A percentile compares a stretch with the other conserved stretches of the same genome.
phyloP scores from a whole-genome alignment of 2,329 filamentous ascomycete species.

The Dothideomycetes sp. region DNA sequence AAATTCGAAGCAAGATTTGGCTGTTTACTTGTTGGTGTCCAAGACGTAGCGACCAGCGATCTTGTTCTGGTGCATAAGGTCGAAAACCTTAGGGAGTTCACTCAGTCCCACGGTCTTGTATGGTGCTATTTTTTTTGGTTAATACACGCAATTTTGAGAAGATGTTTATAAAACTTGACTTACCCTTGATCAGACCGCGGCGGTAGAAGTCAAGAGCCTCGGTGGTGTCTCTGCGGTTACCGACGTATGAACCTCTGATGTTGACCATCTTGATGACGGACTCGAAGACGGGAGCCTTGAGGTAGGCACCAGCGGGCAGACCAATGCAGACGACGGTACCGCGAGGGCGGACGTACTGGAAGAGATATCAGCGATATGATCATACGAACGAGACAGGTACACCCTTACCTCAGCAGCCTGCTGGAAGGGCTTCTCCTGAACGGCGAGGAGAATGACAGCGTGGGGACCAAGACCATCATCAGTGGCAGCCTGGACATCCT shows the following conservation, averaged over 20 bases:
- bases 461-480: slow-evolving; percentile 75
- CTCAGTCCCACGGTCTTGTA: slow-evolving; percentile 77
- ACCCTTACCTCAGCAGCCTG: slow-evolving; percentile 59
- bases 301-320: slow-evolving; percentile 68
- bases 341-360: slow-evolving; percentile 67
- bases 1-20: not conserved
- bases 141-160: too few relatives aligned
- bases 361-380: slow-evolving; percentile 1
- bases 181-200: slow-evolving; percentile 63
- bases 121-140: too few relatives aligned
- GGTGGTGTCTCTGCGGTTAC: slow-evolving; percentile 76
- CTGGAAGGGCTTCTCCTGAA: slow-evolving; percentile 87
- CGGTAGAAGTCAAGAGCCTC: slow-evolving; percentile 89
- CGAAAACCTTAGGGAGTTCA: slow-evolving; percentile 71
- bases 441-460: slow-evolving; percentile 78
- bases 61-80: slow-evolving; percentile 56
- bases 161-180: too few relatives aligned
- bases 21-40: slow-evolving; percentile 55
- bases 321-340: slow-evolving; percentile 85
- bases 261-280: slow-evolving; percentile 82
- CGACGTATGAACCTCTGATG: slow-evolving; percentile 90
- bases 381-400: not conserved
- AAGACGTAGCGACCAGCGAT: slow-evolving; percentile 74
- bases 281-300: slow-evolving; percentile 80
- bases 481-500: slow-evolving; percentile 74